Evolutionary conservation across 352 stramenopile species (phyloP).

Genomic region (Phytophthora chlamydospora): DNA sequence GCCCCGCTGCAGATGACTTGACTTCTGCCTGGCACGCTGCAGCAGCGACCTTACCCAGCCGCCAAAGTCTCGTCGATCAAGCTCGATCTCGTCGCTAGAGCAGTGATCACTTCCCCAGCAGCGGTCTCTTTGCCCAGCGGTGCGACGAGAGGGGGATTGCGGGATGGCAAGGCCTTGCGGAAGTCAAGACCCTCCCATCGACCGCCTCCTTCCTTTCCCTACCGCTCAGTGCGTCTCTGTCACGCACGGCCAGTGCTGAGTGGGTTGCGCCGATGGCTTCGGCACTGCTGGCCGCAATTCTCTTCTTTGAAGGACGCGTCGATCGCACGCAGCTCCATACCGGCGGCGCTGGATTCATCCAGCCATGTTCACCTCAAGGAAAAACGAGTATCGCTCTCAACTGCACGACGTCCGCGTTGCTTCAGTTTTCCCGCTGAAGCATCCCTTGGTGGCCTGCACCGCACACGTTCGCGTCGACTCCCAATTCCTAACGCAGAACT

Average conservation of each 20-base stretch:
- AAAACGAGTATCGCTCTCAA: constrained; percentile 11
- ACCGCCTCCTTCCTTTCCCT: constrained; percentile 7
- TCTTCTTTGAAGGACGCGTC: constrained; percentile 24
- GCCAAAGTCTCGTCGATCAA: constrained; percentile 2
- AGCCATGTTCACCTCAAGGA: constrained; percentile 14
- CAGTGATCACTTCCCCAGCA: neutral
- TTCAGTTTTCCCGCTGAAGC: constrained; percentile 3
- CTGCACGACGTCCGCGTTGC: neutral
- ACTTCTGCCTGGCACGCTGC: neutral
- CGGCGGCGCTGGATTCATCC: constrained; percentile 7
- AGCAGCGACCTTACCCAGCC: neutral
- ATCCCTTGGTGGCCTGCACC: too few species aligned
- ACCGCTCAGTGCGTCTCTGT: constrained; percentile 22
- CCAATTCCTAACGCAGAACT: too few species aligned
- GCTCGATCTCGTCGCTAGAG: neutral
- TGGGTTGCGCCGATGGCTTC: constrained; percentile 3
- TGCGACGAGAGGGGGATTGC: neutral
- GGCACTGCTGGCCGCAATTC: neutral
- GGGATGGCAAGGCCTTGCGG: neutral
- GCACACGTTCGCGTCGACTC: neutral
- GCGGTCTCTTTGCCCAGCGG: neutral
- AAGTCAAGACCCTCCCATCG: neutral
- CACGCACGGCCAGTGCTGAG: constrained; percentile 5
- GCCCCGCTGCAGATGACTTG: constrained; percentile 12
- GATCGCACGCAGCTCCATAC: constrained; percentile 12